phyloP scores from a whole-genome alignment of 805 yeast species.

The Yamadazyma tumulicola region DNA sequence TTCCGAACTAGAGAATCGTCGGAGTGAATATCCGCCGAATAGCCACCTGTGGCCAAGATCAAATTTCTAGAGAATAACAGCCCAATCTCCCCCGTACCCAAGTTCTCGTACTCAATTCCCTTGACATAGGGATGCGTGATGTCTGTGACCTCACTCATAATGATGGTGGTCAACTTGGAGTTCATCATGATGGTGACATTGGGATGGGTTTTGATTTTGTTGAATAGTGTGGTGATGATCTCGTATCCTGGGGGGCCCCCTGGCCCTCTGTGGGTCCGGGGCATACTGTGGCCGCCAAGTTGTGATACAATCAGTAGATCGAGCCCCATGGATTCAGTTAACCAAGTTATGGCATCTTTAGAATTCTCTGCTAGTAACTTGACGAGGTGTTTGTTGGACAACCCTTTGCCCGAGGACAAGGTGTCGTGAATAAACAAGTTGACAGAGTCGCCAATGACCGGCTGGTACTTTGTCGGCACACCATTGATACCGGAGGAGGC shows the following conservation, averaged over 20 bases:
- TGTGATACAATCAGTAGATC: constrained; percentile 30
- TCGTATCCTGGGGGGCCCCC: constrained; percentile 60
- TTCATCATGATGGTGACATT: constrained; percentile 17
- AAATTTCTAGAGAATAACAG: constrained; percentile 22
- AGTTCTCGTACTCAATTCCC: constrained; percentile 40
- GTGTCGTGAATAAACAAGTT: constrained; percentile 28
- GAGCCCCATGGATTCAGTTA: constrained; percentile 20
- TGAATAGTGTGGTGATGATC: constrained; percentile 45
- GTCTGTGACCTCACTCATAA: constrained; percentile 23
- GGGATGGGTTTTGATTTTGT: constrained; percentile 29
- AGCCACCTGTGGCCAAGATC: constrained; percentile 61
- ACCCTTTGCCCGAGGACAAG: constrained; percentile 29
- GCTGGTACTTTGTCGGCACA: constrained; percentile 28
- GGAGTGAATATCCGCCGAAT: constrained; percentile 39
- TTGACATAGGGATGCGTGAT: constrained; percentile 21
- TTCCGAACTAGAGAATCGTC: constrained; percentile 32
- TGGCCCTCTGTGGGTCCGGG: constrained; percentile 38
- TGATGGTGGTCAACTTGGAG: constrained; percentile 14
- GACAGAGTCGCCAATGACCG: constrained; percentile 21
- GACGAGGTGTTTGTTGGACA: constrained; percentile 23
- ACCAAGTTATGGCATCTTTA: constrained; percentile 31
- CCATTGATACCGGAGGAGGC: constrained; percentile 63
- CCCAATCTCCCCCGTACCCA: constrained; percentile 10
- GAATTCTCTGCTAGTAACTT: constrained; percentile 23
- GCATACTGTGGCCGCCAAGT: constrained; percentile 39